phyloP scores from a whole-genome alignment of 805 yeast genomes.

The Yarrowia osloensis region DNA sequence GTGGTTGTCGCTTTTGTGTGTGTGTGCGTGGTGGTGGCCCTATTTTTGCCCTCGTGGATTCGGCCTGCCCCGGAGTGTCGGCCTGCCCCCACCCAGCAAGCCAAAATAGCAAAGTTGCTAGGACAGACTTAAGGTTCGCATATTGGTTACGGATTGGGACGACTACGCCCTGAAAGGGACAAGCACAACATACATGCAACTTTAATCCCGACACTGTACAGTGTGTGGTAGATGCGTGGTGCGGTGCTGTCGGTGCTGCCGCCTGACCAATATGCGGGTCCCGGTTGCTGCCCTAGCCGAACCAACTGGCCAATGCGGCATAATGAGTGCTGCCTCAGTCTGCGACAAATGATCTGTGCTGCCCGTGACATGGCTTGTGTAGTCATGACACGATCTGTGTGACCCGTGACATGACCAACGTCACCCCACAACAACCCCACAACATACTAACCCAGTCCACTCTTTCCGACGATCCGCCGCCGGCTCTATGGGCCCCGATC shows the following conservation, averaged over 20 bases:
- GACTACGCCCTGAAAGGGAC: neutral
- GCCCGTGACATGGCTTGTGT: too few relatives aligned
- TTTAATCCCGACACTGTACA: neutral
- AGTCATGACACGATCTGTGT: too few relatives aligned
- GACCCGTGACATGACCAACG: too few relatives aligned
- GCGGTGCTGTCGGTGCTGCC: neutral
- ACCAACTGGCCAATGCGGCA: neutral
- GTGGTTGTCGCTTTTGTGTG: neutral
- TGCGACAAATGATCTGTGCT: too few relatives aligned
- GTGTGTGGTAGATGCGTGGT: neutral
- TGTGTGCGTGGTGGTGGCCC: neutral
- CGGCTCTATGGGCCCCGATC: slow-evolving; percentile 91
- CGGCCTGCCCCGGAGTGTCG: neutral
- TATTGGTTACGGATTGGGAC: slow-evolving; percentile 27
- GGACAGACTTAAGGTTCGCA: slow-evolving; percentile 10
- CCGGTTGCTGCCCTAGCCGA: neutral
- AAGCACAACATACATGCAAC: slow-evolving; percentile 12
- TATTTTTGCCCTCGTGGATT: neutral
- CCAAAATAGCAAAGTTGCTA: slow-evolving; percentile 29
- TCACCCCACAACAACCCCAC: too few relatives aligned
- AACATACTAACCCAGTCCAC: slow-evolving; percentile 36
- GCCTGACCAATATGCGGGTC: neutral
- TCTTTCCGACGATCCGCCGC: slow-evolving; percentile 74
- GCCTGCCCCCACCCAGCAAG: slow-evolving; percentile 16
- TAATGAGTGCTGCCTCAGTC: too few relatives aligned